These are phyloP conservation scores for Agarophyton chilense DNA, from an alignment of 23 red algal species.

Conservation along the genomic window DNA sequence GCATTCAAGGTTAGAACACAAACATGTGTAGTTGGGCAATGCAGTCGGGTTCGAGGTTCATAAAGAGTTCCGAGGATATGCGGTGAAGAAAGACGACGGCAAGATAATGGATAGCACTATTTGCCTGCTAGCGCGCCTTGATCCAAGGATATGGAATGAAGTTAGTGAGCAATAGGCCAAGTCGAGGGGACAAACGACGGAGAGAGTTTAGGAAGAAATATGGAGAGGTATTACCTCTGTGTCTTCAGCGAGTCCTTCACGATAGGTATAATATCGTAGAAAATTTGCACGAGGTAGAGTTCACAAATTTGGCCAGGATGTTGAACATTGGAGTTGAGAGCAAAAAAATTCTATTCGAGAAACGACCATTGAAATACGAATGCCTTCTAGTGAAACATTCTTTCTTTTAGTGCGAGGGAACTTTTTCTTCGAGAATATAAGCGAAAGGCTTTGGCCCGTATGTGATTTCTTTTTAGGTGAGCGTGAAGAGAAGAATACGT, in stretches of 20 bases:
- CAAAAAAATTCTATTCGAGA: not conserved
- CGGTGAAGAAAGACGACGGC: not conserved
- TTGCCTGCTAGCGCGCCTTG: not conserved
- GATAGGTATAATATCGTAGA: not conserved
- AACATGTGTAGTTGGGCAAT: not conserved
- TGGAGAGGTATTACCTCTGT: not conserved
- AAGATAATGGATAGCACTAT: not conserved
- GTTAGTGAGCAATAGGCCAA: not conserved
- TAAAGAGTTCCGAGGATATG: not conserved
- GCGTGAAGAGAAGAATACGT: not conserved
- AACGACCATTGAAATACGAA: not conserved
- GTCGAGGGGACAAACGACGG: not conserved
- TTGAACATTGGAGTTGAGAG: not conserved
- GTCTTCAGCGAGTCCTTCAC: not conserved
- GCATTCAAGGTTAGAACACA: not conserved
- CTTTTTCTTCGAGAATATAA: not conserved
- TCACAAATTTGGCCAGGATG: not conserved
- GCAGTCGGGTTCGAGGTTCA: not conserved
- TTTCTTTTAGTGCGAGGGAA: not conserved
- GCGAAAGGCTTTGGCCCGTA: not conserved
- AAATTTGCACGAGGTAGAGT: not conserved
- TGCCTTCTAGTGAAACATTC: too few relatives aligned
- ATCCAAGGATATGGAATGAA: not conserved
- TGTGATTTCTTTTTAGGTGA: not conserved
- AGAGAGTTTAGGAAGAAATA: not conserved